Base-by-base conservation (phyloP, 208 protist species). In the Naegleria lovaniensis region DNA sequence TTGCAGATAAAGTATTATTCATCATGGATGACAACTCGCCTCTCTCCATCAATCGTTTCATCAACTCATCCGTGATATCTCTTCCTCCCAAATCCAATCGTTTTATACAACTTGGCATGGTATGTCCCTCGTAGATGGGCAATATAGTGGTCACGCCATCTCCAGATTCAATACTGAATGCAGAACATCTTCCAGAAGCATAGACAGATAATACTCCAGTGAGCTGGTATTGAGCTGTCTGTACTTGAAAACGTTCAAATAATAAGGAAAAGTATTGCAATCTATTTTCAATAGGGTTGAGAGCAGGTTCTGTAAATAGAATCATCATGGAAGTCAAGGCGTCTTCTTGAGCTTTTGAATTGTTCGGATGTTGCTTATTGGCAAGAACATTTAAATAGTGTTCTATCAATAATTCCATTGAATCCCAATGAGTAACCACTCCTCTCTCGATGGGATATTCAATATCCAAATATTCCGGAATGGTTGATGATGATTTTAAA, bases 1-100 rank as follows among this genome's bases (percentile, higher is more conserved):
- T 99, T 92, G 98, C 97, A n/a, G n/a, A n/a, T n/a, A n/a, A n/a
- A n/a, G n/a, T n/a, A 91, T 97, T 96, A 93, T 99, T 22, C 0
- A 6, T 83, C 13, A n/a, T 83, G 13, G 33, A 83, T 38, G 4
- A 93, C 92, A 93, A 96, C 94, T 22, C 95, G 95, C 39, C 97
- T n/a, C 95, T 90, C 93, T 97, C 96, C 29, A 92, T 95, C 5
- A 97, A 92, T 55, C 96, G 93, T 90, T 91, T 90, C 83, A 93
- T 91, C 55, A 96, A 11, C 90, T 96, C 95, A 48, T 97, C 93
- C 36, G 94, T 97, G 4, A 97, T 67, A 90, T 97, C 94, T 76
- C 94, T 86, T 59, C 95, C 94, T 58, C 90, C 94, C 0, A 95
- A 43, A 87, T 94, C 92, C 0, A 95, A 33, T 85, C 90, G 51